Conservation (phyloP, 352 stramenopile species). For the Globisporangium recalcitrans region DNA sequence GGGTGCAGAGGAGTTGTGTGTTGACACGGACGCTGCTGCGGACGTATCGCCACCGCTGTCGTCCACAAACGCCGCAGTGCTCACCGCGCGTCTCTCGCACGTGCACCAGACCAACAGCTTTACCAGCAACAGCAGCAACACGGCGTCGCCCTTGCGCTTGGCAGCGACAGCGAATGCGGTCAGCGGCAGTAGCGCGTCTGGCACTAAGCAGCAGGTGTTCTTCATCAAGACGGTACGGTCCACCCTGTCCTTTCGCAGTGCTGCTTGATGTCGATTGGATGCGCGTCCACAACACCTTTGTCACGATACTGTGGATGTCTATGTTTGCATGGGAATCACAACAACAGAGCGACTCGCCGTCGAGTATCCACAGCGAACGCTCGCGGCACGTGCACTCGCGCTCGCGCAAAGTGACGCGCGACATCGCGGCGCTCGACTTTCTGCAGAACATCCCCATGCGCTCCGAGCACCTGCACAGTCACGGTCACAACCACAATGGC, state of each 20-base stretch:
- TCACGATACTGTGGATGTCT: constrained; percentile 11
- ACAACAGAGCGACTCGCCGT: constrained; percentile 32
- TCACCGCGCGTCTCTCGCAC: background rate
- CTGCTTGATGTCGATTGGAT: background rate
- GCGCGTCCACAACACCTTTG: background rate
- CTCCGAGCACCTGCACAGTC: constrained; percentile 31
- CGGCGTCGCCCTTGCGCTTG: constrained; percentile 10
- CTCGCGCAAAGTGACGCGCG: constrained; percentile 74
- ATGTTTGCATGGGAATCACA: background rate
- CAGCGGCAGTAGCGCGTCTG: background rate
- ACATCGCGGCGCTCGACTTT: constrained; percentile 87
- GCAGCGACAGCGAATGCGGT: constrained; percentile 1
- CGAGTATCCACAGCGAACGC: constrained; percentile 50
- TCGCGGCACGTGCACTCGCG: constrained; percentile 29
- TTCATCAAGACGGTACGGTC: constrained; percentile 34
- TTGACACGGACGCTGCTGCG: background rate
- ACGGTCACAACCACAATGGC: background rate
- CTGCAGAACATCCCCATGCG: constrained; percentile 86
- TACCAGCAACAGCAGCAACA: background rate
- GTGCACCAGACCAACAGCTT: background rate
- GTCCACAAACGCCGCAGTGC: background rate
- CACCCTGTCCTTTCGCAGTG: background rate
- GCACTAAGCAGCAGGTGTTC: constrained; percentile 16
- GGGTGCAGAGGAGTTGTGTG: background rate
- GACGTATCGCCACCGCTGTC: background rate